Evolutionary conservation across 2,329 filamentous ascomycete genomes (phyloP).

Genomic region (Aspergillus clavatus): DNA sequence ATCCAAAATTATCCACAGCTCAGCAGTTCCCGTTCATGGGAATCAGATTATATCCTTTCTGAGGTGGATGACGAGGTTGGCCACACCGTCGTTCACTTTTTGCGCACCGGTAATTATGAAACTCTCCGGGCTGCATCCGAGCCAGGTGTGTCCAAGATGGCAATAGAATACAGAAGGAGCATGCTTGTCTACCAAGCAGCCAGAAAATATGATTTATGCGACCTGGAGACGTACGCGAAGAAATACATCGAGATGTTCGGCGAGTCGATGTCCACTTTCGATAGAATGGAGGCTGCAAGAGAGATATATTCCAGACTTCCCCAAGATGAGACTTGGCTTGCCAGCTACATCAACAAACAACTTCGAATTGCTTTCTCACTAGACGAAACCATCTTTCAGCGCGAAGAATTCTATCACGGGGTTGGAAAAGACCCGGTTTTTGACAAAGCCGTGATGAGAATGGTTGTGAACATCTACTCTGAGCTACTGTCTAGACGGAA

Average conservation of each 20-base stretch:
- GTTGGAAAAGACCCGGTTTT: neutral
- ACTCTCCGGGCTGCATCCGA: slow-evolving; percentile 5
- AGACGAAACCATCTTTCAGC: neutral
- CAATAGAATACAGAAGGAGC: slow-evolving; percentile 13
- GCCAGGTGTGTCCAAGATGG: neutral
- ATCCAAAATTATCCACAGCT: neutral
- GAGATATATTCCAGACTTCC: slow-evolving; percentile 1
- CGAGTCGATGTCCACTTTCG: slow-evolving; percentile 3
- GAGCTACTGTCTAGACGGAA: neutral
- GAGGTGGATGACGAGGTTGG: slow-evolving; percentile 23
- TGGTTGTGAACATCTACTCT: neutral
- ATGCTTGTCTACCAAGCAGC: slow-evolving; percentile 15
- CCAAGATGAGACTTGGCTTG: neutral
- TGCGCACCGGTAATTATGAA: slow-evolving; percentile 14
- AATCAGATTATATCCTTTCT: neutral
- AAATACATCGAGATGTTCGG: slow-evolving; percentile 13
- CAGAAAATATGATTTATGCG: slow-evolving; percentile 7
- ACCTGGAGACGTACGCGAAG: slow-evolving; percentile 6
- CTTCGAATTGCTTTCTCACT: neutral
- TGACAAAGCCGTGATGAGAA: slow-evolving; percentile 1
- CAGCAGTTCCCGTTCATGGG: neutral
- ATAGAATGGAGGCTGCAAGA: slow-evolving; percentile 3
- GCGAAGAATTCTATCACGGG: neutral
- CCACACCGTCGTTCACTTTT: slow-evolving; percentile 17
- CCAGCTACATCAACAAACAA: neutral